Evolutionary conservation across 805 yeast genomes (phyloP), one percentile per base, ranked within the genome.

Genomic region (Wickerhamiella musiphila): DNA sequence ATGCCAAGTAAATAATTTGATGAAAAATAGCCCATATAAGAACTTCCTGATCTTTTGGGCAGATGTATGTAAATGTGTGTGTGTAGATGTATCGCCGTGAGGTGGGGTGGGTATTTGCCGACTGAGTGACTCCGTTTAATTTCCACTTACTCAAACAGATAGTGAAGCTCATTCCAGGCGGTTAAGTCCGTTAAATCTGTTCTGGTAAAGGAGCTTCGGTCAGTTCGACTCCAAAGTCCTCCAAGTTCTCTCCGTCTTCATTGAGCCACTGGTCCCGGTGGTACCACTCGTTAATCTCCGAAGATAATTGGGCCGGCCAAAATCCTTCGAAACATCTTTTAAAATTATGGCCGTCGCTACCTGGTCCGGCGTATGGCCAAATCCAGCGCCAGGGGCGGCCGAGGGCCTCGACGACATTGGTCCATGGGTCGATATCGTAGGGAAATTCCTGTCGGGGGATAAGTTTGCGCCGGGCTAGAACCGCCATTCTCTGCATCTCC

Each of bases 171-270:
- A n/a, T n/a, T n/a, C n/a, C n/a, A n/a, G n/a, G n/a, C n/a, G n/a
- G n/a, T n/a, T n/a, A n/a, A n/a, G n/a, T n/a, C n/a, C n/a, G n/a
- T n/a, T n/a, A n/a, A n/a, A n/a, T n/a, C n/a, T n/a, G n/a, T n/a
- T n/a, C n/a, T n/a, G n/a, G n/a, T n/a, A n/a, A n/a, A n/a, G n/a
- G n/a, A n/a, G n/a, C n/a, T n/a, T n/a, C n/a, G n/a, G n/a, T n/a
- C n/a, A n/a, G n/a, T n/a, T n/a, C n/a, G n/a, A 86, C 96, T 0
- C 96, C 96, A 51, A 70, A 84, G 53, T 82, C 94, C 24, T 65
- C 66, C 28, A 86, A 56, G 9, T 66, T 65, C 46, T 86, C 95
- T n/a, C 98, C 98, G 49, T 75, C 63, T 12, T 65, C 72, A 48
- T 78, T 82, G 35, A 53, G 54, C 93, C 93, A 84, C 26, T 67